Evolutionary conservation across 2,329 filamentous ascomycete species (phyloP), one percentile per base, ranked within the genome.

Genomic region (Zymoseptoria passerinii): DNA sequence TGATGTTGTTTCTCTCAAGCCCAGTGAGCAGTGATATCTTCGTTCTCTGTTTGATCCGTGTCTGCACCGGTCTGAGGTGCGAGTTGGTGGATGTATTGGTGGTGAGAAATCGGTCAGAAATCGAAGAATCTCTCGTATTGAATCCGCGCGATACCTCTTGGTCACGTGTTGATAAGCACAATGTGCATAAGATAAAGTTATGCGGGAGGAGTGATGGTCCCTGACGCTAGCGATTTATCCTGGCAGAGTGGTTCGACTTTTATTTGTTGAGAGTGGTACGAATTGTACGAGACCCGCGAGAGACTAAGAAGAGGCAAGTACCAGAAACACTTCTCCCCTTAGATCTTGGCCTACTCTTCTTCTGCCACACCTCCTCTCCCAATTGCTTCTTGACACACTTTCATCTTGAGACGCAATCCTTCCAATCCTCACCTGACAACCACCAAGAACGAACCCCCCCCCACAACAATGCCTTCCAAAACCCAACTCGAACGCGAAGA

Each of bases 391-490:
- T 16, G n/a, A 13, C 35, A 44, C 48, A 28, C n/a, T 49, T 53
- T 23, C 53, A 7, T 35, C 27, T 23, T 27, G 23, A 20, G 23
- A 19, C n/a, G 35, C 49, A 44, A 27, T 50, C 35, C 49, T n/a
- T 44, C 23, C 40, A 35, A 35, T 5, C 35, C 44, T 48, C 48
- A 28, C 55, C 48, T 28, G 28, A 53, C 51, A 50, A 55, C 44
- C 53, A 54, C n/a, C 53, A 89, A 87, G 70, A 89, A 90, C 66
- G 48, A 50, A 53, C 23, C 19, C 55, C 16, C 20, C 28, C 60
- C n/a, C n/a, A n/a, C n/a, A n/a, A 64, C 49, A 48, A 70, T 70
- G 67, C 61, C 63, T 53, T 53, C 62, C 54, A 52, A 55, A 35
- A 55, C 58, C 61, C 60, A 61, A 51, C 77, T 81, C 57, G 78